Conservation (phyloP, 2,329 filamentous ascomycete species). For the Claviceps monticola region DNA sequence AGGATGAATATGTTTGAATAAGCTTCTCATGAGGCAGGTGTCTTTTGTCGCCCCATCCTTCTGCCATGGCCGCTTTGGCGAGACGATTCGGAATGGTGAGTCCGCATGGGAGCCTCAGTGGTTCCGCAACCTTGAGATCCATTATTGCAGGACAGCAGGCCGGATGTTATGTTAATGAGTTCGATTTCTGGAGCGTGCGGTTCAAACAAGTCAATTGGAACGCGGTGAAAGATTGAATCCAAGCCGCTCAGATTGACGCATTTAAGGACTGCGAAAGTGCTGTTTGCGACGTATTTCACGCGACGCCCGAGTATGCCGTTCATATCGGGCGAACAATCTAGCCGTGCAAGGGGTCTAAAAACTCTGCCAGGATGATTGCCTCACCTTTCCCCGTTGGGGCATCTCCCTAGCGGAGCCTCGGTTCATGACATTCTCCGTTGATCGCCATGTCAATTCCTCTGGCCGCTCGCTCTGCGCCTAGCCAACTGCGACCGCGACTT, state of each 20-base stretch:
- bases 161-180: background rate
- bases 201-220: background rate
- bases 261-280: background rate
- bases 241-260: background rate
- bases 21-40: conserved; percentile 30
- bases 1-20: conserved; percentile 33
- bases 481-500: background rate
- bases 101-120: conserved; percentile 39
- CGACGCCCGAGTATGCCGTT: background rate
- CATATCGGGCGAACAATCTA: background rate
- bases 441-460: background rate
- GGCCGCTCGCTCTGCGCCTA: background rate
- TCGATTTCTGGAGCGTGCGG: background rate
- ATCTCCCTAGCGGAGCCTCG: background rate
- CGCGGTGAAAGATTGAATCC: background rate
- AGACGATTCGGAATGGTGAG: conserved; percentile 42
- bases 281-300: background rate
- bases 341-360: background rate
- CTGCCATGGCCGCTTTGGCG: conserved; percentile 36
- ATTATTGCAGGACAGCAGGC: background rate
- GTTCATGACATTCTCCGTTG: background rate
- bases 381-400: background rate
- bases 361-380: background rate
- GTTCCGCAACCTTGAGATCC: conserved; percentile 12
- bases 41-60: conserved; percentile 26